Evolutionary conservation across 225 moss, liverwort and hornwort species (phyloP).

Genomic region (Marchantia polymorpha): DNA sequence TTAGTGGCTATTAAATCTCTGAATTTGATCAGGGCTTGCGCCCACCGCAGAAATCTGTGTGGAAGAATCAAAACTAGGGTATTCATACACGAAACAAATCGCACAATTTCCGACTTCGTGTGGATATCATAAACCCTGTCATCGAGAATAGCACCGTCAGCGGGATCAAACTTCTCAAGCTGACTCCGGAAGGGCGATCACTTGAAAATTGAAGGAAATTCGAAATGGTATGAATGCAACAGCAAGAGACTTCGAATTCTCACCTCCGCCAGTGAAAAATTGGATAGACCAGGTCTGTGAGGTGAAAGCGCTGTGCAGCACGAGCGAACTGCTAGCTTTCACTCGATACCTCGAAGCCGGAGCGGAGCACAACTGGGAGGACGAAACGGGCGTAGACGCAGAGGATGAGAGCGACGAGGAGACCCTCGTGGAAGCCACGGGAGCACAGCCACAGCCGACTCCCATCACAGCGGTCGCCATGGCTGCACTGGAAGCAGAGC

Average conservation of each 20-base stretch:
- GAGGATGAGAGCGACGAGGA: constrained; percentile 3
- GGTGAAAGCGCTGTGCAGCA: constrained; percentile 61
- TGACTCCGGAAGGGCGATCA: not conserved
- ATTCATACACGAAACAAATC: not conserved
- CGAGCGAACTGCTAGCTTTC: constrained; percentile 14
- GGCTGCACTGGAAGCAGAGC: constrained; percentile 17
- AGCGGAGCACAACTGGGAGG: constrained; percentile 21
- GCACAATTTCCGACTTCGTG: not conserved
- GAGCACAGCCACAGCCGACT: constrained; percentile 31
- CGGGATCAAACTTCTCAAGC: not conserved
- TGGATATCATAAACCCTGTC: not conserved
- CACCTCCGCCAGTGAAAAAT: constrained; percentile 91
- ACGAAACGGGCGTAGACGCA: constrained; percentile 19
- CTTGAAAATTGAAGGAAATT: not conserved
- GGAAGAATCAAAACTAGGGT: not conserved
- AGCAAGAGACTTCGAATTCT: not conserved
- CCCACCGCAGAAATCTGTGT: not conserved
- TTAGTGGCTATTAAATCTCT: constrained; percentile 4
- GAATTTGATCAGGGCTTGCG: not conserved
- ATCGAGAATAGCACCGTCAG: not conserved
- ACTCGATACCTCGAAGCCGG: constrained; percentile 28
- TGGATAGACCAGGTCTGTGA: constrained; percentile 58
- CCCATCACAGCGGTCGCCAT: constrained; percentile 39
- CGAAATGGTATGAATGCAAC: not conserved
- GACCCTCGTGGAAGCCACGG: not conserved